These are phyloP conservation scores for Dactylellina cionopaga DNA, from an alignment of 2,329 filamentous ascomycete genomes.

Conservation along the genomic window DNA sequence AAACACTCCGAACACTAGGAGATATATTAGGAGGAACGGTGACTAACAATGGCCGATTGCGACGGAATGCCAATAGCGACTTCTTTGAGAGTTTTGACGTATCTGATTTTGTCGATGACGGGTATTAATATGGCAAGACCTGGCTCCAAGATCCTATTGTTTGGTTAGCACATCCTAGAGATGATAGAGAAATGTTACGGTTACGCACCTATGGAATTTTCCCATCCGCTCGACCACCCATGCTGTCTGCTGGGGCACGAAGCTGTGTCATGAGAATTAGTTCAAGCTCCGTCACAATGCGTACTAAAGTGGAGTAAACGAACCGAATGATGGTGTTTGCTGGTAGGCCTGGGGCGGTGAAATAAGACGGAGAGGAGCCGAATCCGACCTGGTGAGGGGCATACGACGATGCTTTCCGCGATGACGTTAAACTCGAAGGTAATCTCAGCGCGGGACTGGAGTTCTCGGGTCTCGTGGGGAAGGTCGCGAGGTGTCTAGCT, in stretches of 20 bases:
- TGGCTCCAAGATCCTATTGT: slow-evolving; percentile 76
- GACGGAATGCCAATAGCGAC: slow-evolving; percentile 95
- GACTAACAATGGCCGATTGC: slow-evolving; percentile 80
- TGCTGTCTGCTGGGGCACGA: slow-evolving; percentile 98
- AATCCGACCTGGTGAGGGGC: background rate
- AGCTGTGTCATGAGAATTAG: too few species aligned
- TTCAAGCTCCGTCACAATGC: too few species aligned
- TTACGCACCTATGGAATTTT: slow-evolving; percentile 77
- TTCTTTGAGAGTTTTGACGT: slow-evolving; percentile 98
- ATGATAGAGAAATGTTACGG: background rate
- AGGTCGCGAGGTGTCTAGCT: slow-evolving; percentile 16
- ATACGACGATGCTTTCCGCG: slow-evolving; percentile 37
- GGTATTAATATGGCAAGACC: slow-evolving; percentile 89
- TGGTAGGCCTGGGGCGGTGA: slow-evolving; percentile 68
- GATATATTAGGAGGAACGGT: background rate
- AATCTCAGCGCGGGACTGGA: background rate
- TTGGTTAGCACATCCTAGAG: background rate
- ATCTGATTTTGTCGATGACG: slow-evolving; percentile 93
- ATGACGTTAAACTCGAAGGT: slow-evolving; percentile 5
- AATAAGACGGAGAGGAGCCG: slow-evolving; percentile 26
- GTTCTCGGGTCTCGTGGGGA: slow-evolving; percentile 34
- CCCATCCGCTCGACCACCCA: slow-evolving; percentile 99
- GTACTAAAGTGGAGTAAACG: slow-evolving; percentile 9
- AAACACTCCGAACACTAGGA: background rate
- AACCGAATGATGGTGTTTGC: slow-evolving; percentile 88